Evolutionary conservation across 352 stramenopile genomes (phyloP).

Genomic region (Phytophthora hybrid): DNA sequence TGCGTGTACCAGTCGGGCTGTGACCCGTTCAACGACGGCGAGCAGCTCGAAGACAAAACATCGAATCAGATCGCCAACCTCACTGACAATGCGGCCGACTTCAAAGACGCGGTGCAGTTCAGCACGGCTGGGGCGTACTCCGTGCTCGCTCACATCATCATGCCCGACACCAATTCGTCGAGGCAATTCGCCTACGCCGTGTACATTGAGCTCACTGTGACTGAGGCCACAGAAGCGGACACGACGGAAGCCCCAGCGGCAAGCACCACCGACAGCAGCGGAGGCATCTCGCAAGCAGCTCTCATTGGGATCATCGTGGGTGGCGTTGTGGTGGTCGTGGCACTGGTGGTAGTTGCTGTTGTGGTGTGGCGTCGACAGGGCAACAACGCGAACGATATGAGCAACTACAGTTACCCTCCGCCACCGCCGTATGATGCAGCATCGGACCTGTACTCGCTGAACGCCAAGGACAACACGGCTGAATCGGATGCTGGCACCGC

Average conservation of each 20-base stretch:
- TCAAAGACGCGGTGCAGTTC: conserved; percentile 50
- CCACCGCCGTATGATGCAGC: conserved; percentile 61
- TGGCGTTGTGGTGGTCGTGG: conserved; percentile 55
- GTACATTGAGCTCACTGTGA: conserved; percentile 52
- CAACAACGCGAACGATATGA: conserved; percentile 32
- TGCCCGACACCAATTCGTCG: conserved; percentile 57
- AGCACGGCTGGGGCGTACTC: conserved; percentile 46
- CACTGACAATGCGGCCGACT: conserved; percentile 55
- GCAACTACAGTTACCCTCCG: conserved; percentile 55
- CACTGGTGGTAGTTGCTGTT: conserved; percentile 49
- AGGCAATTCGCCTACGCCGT: conserved; percentile 62
- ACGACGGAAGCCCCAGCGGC: conserved; percentile 32
- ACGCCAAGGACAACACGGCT: conserved; percentile 31
- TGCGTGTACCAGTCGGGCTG: conserved; percentile 59
- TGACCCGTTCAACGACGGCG: conserved; percentile 62
- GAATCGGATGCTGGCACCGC: conserved; percentile 26
- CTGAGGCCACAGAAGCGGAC: conserved; percentile 28
- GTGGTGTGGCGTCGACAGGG: conserved; percentile 48
- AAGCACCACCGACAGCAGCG: conserved; percentile 26
- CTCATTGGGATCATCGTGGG: conserved; percentile 72
- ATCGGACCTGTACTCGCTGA: conserved; percentile 40
- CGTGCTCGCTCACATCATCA: conserved; percentile 69
- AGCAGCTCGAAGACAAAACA: conserved; percentile 63
- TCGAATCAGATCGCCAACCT: conserved; percentile 65
- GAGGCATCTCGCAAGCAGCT: conserved; percentile 51